A percentile compares a stretch with the other conserved stretches of the same genome.
phyloP scores from a whole-genome alignment of 352 stramenopile genomes.

The Globisporangium splendens region DNA sequence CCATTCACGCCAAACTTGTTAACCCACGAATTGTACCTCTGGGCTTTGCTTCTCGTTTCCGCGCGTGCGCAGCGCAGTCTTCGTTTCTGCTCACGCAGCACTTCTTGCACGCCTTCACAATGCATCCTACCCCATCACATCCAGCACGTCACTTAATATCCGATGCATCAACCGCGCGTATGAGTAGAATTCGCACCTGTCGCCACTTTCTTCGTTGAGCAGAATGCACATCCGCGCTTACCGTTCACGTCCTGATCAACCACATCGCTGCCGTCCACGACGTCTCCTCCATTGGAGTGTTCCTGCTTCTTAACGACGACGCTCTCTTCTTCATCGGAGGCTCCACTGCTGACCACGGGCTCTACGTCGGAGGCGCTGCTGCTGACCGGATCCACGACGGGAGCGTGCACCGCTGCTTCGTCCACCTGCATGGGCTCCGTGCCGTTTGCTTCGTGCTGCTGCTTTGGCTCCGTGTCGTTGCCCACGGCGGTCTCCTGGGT shows the following conservation, averaged over 20 bases:
- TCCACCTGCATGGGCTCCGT: conserved; percentile 1
- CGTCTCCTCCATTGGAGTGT: neutral
- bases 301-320: neutral
- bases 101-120: conserved; percentile 60
- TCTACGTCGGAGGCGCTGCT: neutral
- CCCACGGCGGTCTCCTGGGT: too few species aligned
- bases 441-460: too few species aligned
- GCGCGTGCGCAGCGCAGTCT: conserved; percentile 38
- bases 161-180: neutral
- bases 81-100: conserved; percentile 50
- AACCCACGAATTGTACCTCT: conserved; percentile 14
- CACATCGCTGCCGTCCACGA: conserved; percentile 17
- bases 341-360: neutral
- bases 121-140: conserved; percentile 23
- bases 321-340: neutral
- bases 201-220: conserved; percentile 37
- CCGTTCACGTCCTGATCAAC: conserved; percentile 4
- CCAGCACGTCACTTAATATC: neutral
- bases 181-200: conserved; percentile 6
- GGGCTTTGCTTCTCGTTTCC: conserved; percentile 22
- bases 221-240: conserved; percentile 33
- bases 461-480: too few species aligned
- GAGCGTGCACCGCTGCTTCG: neutral
- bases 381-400: neutral
- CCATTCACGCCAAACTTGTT: neutral